Base-by-base conservation (phyloP, 495 filamentous ascomycete genomes). In the Astrothelium macrocarpum region DNA sequence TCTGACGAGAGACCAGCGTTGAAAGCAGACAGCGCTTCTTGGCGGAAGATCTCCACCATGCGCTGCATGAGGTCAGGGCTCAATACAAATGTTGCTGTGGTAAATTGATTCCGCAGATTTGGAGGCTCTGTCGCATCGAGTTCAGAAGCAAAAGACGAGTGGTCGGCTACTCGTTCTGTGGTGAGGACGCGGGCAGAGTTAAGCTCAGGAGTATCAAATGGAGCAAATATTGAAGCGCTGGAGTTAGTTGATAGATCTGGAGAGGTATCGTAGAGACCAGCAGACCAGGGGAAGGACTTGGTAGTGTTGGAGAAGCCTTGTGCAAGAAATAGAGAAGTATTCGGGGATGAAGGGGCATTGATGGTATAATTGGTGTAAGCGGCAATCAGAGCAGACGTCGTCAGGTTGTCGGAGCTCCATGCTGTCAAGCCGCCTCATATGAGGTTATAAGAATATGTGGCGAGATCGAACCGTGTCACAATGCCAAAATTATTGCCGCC, bases 401-500 rank as follows among this genome's bases (percentile, higher is more conserved):
- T 49, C 43, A 10, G 43, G 18, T 49, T 49, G 43, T 49, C n/a
- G n/a, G 43, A 49, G 43, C 43, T 49, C 43, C 43, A 49, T 20
- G n/a, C 43, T 18, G 43, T 49, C 18, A 49, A 20, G 43, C 43
- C 43, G 43, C 43, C 43, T 49, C 43, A 18, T 3, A 49, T 49
- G 18, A 49, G 43, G 43, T 20, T 5, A 49, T 49, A 49, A 49
- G 43, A 3, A 20, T 49, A 49, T 20, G 64, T 62, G 28, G 58
- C 60, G 42, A 72, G 46, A 42, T 67, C 67, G 56, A 74, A 73
- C 4, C 67, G 65, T 0, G 74, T 76, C 3, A 79, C 70, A 46
- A 80, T 65, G 9, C 77, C 77, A 59, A 80, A 77, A 64, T 78
- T 78, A 28, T 70, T 74, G 32, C 71, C 71, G 11, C 75, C 76